A percentile compares a stretch with the other conserved stretches of the same genome.
These are phyloP conservation scores for Geotrichum reessii DNA, from an alignment of 1,139 yeast genomes.

Conservation along the genomic window DNA sequence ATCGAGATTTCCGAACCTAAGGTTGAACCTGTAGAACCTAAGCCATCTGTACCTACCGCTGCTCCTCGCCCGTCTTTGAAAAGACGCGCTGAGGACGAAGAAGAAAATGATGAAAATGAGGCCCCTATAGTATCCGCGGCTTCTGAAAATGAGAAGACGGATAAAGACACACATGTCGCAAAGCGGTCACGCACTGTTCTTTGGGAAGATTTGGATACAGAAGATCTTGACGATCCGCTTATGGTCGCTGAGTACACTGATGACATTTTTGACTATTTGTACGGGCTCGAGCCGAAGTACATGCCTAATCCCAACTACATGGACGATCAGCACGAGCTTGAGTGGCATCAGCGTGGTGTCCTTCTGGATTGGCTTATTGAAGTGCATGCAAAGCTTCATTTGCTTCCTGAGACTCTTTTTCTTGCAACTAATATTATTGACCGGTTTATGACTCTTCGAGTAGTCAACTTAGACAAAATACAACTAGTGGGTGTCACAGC, in stretches of 20 bases:
- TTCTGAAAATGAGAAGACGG: conserved; percentile 39
- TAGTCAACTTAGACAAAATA: conserved; percentile 74
- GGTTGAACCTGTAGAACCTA: too few species aligned
- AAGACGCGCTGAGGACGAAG: neutral
- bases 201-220: conserved; percentile 92
- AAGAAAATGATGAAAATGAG: neutral
- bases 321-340: conserved; percentile 65
- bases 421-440: conserved; percentile 88
- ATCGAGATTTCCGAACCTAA: too few species aligned
- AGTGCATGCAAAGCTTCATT: conserved; percentile 79
- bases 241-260: conserved; percentile 92
- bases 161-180: neutral
- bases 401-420: conserved; percentile 85
- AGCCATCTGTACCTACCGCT: neutral
- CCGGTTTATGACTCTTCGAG: conserved; percentile 74
- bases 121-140: conserved; percentile 1
- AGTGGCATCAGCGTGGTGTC: conserved; percentile 82
- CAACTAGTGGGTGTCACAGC: conserved; percentile 90
- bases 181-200: conserved; percentile 19
- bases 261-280: conserved; percentile 77
- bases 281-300: conserved; percentile 66
- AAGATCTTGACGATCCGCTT: conserved; percentile 83
- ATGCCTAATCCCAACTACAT: conserved; percentile 75
- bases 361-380: conserved; percentile 94
- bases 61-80: neutral